phyloP scores from a whole-genome alignment of 2,329 filamentous ascomycete species.

The Chaetomium sp. region DNA sequence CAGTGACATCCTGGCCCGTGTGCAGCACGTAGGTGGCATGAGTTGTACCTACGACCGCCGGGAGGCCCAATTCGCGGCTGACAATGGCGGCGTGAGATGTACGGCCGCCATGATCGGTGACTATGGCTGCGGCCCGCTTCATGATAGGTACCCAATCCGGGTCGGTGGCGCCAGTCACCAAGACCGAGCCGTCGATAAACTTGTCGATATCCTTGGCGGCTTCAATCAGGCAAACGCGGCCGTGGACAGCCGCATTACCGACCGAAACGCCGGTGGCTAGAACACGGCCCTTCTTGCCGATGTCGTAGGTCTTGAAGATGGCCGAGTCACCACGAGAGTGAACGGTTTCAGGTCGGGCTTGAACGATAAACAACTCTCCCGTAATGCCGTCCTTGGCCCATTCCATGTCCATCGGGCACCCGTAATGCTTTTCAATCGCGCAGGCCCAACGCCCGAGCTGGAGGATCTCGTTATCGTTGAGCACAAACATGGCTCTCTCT shows the following conservation, averaged over 20 bases:
- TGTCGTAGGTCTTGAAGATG: slow-evolving; percentile 30
- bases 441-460: slow-evolving; percentile 32
- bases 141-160: slow-evolving; percentile 36
- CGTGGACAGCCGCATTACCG: slow-evolving; percentile 30
- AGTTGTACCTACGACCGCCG: slow-evolving; percentile 32
- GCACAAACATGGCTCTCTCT: slow-evolving; percentile 29
- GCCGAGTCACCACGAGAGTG: slow-evolving; percentile 29
- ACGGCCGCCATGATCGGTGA: slow-evolving; percentile 33
- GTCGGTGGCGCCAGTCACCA: slow-evolving; percentile 32
- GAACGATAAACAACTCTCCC: slow-evolving; percentile 30
- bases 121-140: slow-evolving; percentile 32
- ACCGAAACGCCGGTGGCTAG: slow-evolving; percentile 29
- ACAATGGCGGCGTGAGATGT: slow-evolving; percentile 37
- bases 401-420: slow-evolving; percentile 34
- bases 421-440: slow-evolving; percentile 32
- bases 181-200: slow-evolving; percentile 30
- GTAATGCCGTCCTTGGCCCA: slow-evolving; percentile 32
- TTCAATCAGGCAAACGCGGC: slow-evolving; percentile 30
- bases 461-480: slow-evolving; percentile 31
- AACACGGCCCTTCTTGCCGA: slow-evolving; percentile 25
- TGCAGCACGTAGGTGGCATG: slow-evolving; percentile 33
- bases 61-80: slow-evolving; percentile 34
- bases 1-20: slow-evolving; percentile 32
- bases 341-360: slow-evolving; percentile 33
- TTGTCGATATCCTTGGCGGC: slow-evolving; percentile 27